Base-by-base conservation (phyloP, 2,329 filamentous ascomycete species). In the Paraphoma chrysanthemicola region DNA sequence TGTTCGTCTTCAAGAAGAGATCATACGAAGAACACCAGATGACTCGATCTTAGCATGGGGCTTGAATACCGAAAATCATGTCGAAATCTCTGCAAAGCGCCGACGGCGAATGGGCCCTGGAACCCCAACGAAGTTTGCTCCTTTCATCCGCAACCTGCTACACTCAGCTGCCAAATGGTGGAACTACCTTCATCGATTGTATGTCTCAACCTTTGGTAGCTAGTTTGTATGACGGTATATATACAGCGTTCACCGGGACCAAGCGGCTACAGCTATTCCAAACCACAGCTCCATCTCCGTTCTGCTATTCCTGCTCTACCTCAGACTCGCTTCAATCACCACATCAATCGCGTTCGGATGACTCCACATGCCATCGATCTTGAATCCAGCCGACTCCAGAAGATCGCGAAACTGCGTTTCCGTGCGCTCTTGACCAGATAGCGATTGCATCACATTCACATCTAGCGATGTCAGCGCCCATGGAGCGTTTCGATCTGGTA, bases 1-100 rank as follows among this genome's bases (percentile, higher is more conserved):
- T 51, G 16, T 9, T 1, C 48, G 68, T 9, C 56, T 72, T 3
- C 62, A 67, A 39, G 55, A 67, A 49, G 68, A 68, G 39, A 69
- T 71, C 12, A 55, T 66, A 14, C 57, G 41, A 30, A 48, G n/a
- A 3, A 29, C n/a, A 2, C 31, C 55, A 6, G 63, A 67, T 14
- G 44, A 61, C 12, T 57, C 57, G 7, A 48, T 67, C n/a, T 61
- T 67, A 18, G 64, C 59, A 11, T 64, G 54, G 61, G 38, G 10
- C 4, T 48, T 56, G 6, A 14, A 36, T 14, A 33, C 31, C 7
- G 31, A 33, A n/a, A n/a, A n/a, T n/a, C n/a, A n/a, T n/a, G n/a
- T n/a, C n/a, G n/a, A n/a, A n/a, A n/a, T n/a, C n/a, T n/a, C n/a
- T n/a, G n/a, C n/a, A n/a, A n/a, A n/a, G n/a, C n/a, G n/a, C n/a